Evolutionary conservation across 495 filamentous ascomycete genomes (phyloP), one percentile per base, ranked within the genome.

Genomic region (Talaromyces proteolyticus): DNA sequence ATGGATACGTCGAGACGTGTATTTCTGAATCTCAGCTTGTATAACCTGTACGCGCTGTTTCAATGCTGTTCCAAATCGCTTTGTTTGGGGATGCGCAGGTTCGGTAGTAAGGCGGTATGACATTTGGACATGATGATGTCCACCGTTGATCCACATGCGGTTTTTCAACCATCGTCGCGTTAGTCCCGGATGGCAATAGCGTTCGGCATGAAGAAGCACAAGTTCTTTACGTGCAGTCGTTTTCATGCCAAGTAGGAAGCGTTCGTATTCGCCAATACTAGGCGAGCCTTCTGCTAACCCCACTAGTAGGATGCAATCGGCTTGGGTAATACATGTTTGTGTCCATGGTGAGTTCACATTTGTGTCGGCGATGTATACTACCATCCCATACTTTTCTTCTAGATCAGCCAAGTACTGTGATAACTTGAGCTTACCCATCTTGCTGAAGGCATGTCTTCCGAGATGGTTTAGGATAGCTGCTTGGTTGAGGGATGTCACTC

Each of bases 121-220:
- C 93, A 98, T 96, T 60, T 98, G 93, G 20, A 98, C 87, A 58
- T 98, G 93, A 60, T 96, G 92, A 64, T 98, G 94, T 36, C 93
- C 89, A n/a, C 93, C 93, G 57, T 96, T 98, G 57, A 98, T 89
- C 93, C 93, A 98, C 49, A 95, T 79, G 0, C 93, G 85, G 60
- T 96, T 96, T 57, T 89, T 85, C 18, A 98, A 74, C 93, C 93
- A 98, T 41, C 80, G 78, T 34, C 93, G 75, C 0, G 92, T 96
- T 20, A 94, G 59, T 0, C 93, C 93, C 18, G 89, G 81, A 1
- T 78, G 76, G 50, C 86, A 95, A 63, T 92, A 96, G 29, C 94
- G 79, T 58, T 98, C 94, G 0, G 88, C 76, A 66, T 98, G 93
- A 3, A 98, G 70, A n/a, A 98, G 68, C 1, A 98, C 91, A 7